A percentile compares a stretch with the other conserved stretches of the same genome.
These are phyloP conservation scores for Trichothecium roseum DNA, from an alignment of 2,329 filamentous ascomycete species.

Conservation along the genomic window DNA sequence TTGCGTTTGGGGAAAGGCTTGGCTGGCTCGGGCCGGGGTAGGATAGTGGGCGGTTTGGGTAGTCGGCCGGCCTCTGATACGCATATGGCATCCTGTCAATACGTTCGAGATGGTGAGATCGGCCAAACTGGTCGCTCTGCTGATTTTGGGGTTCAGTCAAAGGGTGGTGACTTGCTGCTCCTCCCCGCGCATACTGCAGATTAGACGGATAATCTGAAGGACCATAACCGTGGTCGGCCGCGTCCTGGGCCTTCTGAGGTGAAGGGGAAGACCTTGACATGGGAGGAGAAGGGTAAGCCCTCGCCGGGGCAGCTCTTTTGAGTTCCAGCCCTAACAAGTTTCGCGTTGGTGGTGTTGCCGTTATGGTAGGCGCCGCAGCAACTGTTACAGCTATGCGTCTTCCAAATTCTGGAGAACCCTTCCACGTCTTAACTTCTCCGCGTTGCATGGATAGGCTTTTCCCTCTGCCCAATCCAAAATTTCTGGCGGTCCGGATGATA, in stretches of 20 bases:
- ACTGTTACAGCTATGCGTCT: too few relatives aligned
- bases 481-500: too few relatives aligned
- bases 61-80: conserved; percentile 2
- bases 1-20: conserved; percentile 6
- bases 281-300: conserved; percentile 62
- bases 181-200: conserved; percentile 37
- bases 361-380: conserved; percentile 21
- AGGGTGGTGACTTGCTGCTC: conserved; percentile 14
- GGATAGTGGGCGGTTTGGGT: conserved; percentile 3
- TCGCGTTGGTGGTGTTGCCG: conserved; percentile 28
- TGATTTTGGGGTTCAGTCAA: not conserved
- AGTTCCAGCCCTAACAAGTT: too few relatives aligned
- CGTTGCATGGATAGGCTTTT: too few relatives aligned
- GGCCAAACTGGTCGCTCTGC: not conserved
- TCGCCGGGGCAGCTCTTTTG: conserved; percentile 43
- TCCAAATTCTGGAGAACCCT: too few relatives aligned
- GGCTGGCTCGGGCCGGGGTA: conserved; percentile 2
- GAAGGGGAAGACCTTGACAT: conserved; percentile 60
- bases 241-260: conserved; percentile 39
- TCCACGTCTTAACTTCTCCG: too few relatives aligned
- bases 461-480: too few relatives aligned
- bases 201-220: conserved; percentile 25
- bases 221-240: too few relatives aligned
- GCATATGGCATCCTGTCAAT: conserved; percentile 1
- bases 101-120: not conserved